Conservation (phyloP, 768 basidiomycete genomes). For the Boletellus sp. region DNA sequence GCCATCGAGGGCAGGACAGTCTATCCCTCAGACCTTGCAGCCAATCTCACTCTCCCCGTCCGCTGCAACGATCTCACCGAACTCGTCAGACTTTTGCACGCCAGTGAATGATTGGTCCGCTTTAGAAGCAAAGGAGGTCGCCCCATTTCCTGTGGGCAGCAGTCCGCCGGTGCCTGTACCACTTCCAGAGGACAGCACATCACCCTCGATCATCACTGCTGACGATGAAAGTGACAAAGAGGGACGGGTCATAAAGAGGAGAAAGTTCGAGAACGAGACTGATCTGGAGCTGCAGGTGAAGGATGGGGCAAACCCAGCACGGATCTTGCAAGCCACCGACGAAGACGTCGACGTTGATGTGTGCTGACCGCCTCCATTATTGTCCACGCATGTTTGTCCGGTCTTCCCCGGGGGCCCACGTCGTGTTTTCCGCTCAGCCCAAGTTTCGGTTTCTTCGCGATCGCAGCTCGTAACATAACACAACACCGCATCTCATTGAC, state of each 20-base stretch:
- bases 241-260: constrained; percentile 53
- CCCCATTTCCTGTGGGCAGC: constrained; percentile 14
- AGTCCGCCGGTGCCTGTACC: constrained; percentile 33
- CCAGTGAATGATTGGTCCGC: background rate
- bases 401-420: background rate
- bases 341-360: constrained; percentile 31
- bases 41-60: constrained; percentile 1
- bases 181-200: constrained; percentile 23
- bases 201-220: constrained; percentile 54
- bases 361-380: constrained; percentile 14
- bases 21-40: constrained; percentile 1
- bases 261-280: constrained; percentile 31
- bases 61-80: background rate
- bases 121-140: constrained; percentile 16
- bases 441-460: background rate
- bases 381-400: background rate
- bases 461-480: constrained; percentile 7
- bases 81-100: constrained; percentile 13
- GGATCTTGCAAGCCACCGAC: constrained; percentile 13
- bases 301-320: constrained; percentile 1
- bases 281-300: background rate
- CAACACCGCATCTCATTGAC: constrained; percentile 18
- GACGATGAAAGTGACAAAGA: constrained; percentile 55
- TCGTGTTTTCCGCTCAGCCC: constrained; percentile 4
- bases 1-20: constrained; percentile 22